Percentiles rank a stretch among this genome's conserved stretches.
phyloP scores from a whole-genome alignment of 225 moss, liverwort and hornwort species.

The Rhytidiadelphus loreus region DNA sequence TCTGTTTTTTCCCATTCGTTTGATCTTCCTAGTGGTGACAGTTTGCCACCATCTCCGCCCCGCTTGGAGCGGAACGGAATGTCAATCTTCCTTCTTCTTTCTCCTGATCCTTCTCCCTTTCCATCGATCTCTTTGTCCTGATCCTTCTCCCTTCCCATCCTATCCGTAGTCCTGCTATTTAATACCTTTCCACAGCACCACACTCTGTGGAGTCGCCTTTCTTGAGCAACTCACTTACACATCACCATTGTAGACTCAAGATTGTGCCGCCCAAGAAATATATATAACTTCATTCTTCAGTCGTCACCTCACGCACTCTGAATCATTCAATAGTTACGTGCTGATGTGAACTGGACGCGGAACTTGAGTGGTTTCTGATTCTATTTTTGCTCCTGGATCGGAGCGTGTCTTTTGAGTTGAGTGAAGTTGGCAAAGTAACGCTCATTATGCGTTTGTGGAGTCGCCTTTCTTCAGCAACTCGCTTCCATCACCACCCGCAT shows the following conservation, averaged over 20 bases:
- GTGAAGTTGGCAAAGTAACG: not conserved
- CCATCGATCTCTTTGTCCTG: not conserved
- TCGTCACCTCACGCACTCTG: not conserved
- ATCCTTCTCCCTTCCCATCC: not conserved
- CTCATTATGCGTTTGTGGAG: not conserved
- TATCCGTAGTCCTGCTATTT: not conserved
- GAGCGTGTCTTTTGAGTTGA: not conserved
- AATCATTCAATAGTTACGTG: not conserved
- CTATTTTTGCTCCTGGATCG: not conserved
- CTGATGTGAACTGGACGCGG: not conserved
- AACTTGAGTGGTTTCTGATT: not conserved
- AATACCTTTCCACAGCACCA: conserved; percentile 12
- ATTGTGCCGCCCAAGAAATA: not conserved
- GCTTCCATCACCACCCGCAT: too few relatives aligned
- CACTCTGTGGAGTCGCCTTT: conserved; percentile 10
- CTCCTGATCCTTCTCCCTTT: not conserved
- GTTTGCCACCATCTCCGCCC: not conserved
- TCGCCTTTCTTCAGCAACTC: too few relatives aligned
- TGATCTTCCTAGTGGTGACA: not conserved
- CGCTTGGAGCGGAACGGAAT: not conserved
- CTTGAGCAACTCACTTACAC: not conserved
- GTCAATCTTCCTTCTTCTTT: not conserved
- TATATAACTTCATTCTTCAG: not conserved
- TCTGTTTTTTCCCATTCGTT: not conserved
- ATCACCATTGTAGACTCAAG: not conserved